phyloP scores from a whole-genome alignment of 345 rosid species.

The Syzygium jambos region DNA sequence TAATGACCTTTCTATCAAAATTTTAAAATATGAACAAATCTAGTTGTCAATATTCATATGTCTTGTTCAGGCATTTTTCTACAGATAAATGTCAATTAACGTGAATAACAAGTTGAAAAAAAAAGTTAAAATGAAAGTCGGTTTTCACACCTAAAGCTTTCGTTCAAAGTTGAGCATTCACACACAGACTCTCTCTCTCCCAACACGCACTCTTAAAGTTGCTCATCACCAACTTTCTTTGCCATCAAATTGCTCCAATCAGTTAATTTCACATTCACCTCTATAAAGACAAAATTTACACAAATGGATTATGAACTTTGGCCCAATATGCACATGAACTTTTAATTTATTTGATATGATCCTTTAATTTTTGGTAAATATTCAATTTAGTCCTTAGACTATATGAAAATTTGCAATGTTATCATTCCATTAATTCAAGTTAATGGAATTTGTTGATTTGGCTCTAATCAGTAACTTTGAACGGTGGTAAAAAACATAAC shows the following conservation, averaged over 20 bases:
- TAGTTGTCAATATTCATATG: not conserved
- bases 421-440: not conserved
- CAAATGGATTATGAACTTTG: no score
- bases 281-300: no score
- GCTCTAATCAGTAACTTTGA: not conserved
- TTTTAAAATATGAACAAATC: not conserved
- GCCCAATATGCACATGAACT: not conserved
- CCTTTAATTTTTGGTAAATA: not conserved
- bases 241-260: not conserved
- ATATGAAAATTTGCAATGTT: not conserved
- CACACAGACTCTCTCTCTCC: not conserved
- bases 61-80: not conserved
- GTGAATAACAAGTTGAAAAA: not conserved
- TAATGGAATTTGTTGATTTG: not conserved
- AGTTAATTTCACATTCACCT: no score
- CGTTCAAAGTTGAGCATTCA: not conserved
- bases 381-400: not conserved
- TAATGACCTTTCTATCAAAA: not conserved
- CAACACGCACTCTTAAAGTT: not conserved
- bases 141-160: not conserved
- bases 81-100: not conserved
- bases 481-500: not conserved
- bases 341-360: no score
- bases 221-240: not conserved
- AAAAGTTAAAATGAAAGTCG: not conserved